These are phyloP conservation scores for Podochytrium sp. DNA, from an alignment of 192 early-diverging fungal species.

Conservation along the genomic window DNA sequence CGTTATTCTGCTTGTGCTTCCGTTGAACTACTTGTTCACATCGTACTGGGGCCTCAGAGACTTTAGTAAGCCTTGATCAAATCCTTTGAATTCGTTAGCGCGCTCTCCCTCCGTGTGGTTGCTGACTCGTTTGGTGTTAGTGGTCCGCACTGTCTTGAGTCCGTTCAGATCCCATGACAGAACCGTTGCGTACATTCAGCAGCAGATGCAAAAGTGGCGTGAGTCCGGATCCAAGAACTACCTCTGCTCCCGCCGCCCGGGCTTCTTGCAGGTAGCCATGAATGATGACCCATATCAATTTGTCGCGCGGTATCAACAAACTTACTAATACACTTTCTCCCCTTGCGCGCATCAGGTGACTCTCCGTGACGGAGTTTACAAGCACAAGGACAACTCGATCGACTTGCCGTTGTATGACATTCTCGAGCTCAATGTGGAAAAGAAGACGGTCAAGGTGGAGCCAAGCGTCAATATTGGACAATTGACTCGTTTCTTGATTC, in stretches of 20 bases:
- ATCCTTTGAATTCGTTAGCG: background rate
- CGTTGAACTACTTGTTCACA: slow-evolving; percentile 39
- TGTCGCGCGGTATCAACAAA: background rate
- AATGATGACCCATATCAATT: background rate
- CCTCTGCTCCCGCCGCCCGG: slow-evolving; percentile 44
- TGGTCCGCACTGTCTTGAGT: slow-evolving; percentile 33
- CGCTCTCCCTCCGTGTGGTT: background rate
- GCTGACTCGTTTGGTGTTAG: background rate
- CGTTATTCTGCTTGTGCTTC: slow-evolving; percentile 41
- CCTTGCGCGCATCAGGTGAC: slow-evolving; percentile 20
- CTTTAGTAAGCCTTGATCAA: slow-evolving; percentile 5
- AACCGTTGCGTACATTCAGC: slow-evolving; percentile 41
- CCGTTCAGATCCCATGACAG: slow-evolving; percentile 36
- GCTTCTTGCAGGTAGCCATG: slow-evolving; percentile 33
- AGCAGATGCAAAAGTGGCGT: slow-evolving; percentile 37
- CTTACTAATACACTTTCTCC: background rate
- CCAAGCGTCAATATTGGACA: slow-evolving; percentile 45
- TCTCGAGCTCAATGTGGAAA: slow-evolving; percentile 35
- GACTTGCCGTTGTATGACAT: slow-evolving; percentile 40
- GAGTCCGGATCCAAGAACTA: slow-evolving; percentile 35
- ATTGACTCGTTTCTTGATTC: slow-evolving; percentile 39
- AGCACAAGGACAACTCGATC: slow-evolving; percentile 36
- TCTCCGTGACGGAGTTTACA: slow-evolving; percentile 32
- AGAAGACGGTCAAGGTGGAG: slow-evolving; percentile 38
- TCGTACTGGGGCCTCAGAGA: slow-evolving; percentile 35